Evolutionary conservation across 164 flowering plant genomes (phyloP).

Genomic region (Macadamia integrifolia): DNA sequence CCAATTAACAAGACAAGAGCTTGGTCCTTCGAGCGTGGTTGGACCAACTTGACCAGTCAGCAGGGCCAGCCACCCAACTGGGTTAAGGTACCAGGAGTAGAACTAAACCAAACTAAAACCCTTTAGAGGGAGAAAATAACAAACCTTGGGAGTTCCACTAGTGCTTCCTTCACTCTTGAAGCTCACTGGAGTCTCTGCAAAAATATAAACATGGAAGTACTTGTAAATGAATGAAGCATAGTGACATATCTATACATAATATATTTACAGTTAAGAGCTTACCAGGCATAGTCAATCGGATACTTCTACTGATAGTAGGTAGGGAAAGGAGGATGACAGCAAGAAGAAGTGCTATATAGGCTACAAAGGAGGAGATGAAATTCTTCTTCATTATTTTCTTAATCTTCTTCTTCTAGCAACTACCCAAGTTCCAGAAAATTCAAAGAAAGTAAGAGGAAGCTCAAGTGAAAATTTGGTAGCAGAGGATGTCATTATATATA

Average conservation of each 20-base stretch:
- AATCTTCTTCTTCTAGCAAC: conserved; percentile 1
- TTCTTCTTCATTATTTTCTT: conserved; percentile 15
- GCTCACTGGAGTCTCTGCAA: conserved; percentile 7
- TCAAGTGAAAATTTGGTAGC: not conserved
- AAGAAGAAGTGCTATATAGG: conserved; percentile 13
- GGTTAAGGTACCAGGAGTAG: no score
- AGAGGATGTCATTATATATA: not conserved
- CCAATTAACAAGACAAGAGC: no score
- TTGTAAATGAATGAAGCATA: not conserved
- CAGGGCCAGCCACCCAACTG: no score
- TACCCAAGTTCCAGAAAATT: not conserved
- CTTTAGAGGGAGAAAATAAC: not conserved
- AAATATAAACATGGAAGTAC: not conserved
- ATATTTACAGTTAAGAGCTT: not conserved
- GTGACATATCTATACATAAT: not conserved
- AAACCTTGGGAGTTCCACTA: conserved; percentile 11
- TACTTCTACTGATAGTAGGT: conserved; percentile 8
- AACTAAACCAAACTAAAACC: no score
- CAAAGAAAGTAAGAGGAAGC: not conserved
- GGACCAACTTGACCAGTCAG: no score
- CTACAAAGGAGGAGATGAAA: conserved; percentile 5
- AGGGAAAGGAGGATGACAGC: conserved; percentile 21
- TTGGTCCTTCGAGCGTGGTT: no score
- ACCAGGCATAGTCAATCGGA: conserved; percentile 10
- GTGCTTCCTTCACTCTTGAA: not conserved